These are phyloP conservation scores for Artemisia tridentata DNA, from an alignment of 129 eudicot species.

Conservation along the genomic window DNA sequence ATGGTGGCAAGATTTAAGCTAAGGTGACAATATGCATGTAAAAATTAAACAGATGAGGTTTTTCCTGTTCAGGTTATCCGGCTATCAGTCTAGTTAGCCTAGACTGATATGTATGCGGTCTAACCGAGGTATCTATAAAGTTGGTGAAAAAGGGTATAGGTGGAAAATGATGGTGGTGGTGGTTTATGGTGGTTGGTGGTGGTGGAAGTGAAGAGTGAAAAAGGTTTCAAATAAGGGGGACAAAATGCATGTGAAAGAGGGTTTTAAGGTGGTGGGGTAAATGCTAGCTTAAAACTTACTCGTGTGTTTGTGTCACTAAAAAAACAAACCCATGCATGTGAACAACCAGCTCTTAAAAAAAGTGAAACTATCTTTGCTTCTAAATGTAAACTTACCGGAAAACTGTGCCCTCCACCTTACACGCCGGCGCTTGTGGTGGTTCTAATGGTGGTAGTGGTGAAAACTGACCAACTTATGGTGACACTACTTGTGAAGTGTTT, in stretches of 20 bases:
- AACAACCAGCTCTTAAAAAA: constrained; percentile 25
- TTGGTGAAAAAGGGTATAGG: constrained; percentile 12
- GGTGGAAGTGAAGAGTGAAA: constrained; percentile 37
- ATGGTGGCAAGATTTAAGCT: constrained; percentile 38
- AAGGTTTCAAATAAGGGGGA: constrained; percentile 41
- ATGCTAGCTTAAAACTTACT: constrained; percentile 54
- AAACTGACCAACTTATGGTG: not conserved
- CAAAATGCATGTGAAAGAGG: constrained; percentile 64
- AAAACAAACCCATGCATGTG: constrained; percentile 58
- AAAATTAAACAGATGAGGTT: not conserved
- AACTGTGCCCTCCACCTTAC: constrained; percentile 30
- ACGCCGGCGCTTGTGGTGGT: constrained; percentile 39
- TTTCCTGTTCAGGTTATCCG: too few species aligned
- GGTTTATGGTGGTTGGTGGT: constrained; percentile 34
- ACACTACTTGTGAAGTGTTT: constrained; percentile 1
- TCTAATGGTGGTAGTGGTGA: constrained; percentile 12
- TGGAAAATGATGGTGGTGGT: constrained; percentile 28
- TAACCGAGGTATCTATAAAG: too few species aligned
- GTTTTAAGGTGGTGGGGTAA: constrained; percentile 37
- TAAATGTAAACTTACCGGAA: constrained; percentile 34
- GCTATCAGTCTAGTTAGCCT: too few species aligned
- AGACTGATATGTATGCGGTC: too few species aligned
- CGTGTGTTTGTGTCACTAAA: constrained; percentile 32
- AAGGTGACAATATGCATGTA: constrained; percentile 55
- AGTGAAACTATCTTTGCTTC: constrained; percentile 12